Conservation (phyloP, 2,329 filamentous ascomycete genomes). For the Trichothecium sympodiale region DNA sequence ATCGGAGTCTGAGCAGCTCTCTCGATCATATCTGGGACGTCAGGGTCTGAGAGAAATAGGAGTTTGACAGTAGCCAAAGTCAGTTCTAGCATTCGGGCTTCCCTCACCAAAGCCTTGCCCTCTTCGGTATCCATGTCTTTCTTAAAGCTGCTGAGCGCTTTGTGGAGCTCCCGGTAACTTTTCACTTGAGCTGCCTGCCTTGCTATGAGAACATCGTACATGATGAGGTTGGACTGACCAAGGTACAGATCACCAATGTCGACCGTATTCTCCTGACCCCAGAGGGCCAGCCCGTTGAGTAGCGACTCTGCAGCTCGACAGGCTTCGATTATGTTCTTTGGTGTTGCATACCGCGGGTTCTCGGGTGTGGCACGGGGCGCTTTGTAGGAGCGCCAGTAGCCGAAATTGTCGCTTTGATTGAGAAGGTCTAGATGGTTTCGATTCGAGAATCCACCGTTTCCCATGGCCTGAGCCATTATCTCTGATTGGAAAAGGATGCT, state of each 20-base stretch:
- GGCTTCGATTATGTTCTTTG: neutral
- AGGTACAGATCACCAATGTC: neutral
- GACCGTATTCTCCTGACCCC: neutral
- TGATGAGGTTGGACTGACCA: no score
- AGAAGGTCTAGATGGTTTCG: neutral
- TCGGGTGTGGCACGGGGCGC: neutral
- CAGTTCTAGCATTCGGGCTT: no score
- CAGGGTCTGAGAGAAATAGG: no score
- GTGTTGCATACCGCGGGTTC: neutral
- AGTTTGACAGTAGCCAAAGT: no score
- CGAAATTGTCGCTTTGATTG: neutral
- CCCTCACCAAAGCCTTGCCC: no score
- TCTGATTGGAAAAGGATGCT: conserved; percentile 1
- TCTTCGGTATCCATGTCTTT: no score
- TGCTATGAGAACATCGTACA: no score
- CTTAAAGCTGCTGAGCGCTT: no score
- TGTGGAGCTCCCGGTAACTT: no score
- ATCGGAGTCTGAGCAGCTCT: no score
- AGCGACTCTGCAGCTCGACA: conserved; percentile 3
- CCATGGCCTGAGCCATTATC: neutral
- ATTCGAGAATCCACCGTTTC: neutral
- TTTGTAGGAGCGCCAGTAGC: conserved; percentile 2
- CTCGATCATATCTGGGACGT: no score
- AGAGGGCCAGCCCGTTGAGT: neutral
- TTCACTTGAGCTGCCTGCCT: no score